Conservation (phyloP, 2,329 filamentous ascomycete species). For the Fusarium sp. region DNA sequence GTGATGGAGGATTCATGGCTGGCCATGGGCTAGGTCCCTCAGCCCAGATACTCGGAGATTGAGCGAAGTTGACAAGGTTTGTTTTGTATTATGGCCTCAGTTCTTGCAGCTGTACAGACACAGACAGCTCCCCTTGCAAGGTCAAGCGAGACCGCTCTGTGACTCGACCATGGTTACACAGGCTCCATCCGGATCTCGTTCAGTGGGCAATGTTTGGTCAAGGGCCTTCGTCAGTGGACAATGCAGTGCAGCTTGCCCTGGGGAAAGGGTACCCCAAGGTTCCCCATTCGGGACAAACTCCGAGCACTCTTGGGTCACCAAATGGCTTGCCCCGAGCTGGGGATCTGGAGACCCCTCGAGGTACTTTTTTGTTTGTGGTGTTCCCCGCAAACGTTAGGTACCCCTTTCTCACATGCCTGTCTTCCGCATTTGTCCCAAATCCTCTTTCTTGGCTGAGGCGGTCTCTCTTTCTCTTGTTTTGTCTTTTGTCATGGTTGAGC, state of each 20-base stretch:
- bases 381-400: slow-evolving; percentile 34
- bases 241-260: background rate
- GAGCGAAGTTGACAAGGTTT: slow-evolving; percentile 18
- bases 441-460: background rate
- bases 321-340: slow-evolving; percentile 37
- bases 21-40: slow-evolving; percentile 13
- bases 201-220: background rate
- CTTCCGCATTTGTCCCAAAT: slow-evolving; percentile 23
- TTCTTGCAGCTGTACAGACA: background rate
- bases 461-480: slow-evolving; percentile 3
- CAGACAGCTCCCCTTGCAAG: slow-evolving; percentile 14
- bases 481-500: background rate
- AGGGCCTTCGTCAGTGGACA: background rate
- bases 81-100: background rate
- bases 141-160: slow-evolving; percentile 21
- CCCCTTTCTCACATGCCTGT: slow-evolving; percentile 40
- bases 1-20: slow-evolving; percentile 2
- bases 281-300: slow-evolving; percentile 35
- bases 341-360: slow-evolving; percentile 35
- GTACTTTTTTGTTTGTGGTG: slow-evolving; percentile 36
- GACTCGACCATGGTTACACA: slow-evolving; percentile 9
- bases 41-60: slow-evolving; percentile 20
- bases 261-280: slow-evolving; percentile 19
- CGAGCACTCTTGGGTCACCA: slow-evolving; percentile 22
- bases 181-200: slow-evolving; percentile 2